Conservation (phyloP, 2,329 filamentous ascomycete genomes). For the Epichloe gansuensis region DNA sequence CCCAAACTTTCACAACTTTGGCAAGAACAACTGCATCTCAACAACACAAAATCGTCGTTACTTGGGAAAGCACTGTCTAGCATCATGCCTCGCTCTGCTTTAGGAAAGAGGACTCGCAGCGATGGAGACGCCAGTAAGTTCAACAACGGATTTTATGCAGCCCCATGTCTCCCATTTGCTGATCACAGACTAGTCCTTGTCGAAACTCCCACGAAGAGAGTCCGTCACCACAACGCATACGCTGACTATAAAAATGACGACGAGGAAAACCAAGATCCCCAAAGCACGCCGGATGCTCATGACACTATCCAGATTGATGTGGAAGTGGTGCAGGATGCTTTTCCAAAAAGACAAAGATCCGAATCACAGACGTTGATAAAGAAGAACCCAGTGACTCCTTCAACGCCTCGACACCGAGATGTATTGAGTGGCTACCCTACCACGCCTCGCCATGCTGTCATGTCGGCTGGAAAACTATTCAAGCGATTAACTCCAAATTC, state of each 20-base stretch:
- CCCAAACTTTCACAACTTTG: background rate
- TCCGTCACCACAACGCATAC: conserved; percentile 29
- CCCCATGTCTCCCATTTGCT: background rate
- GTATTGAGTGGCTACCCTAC: conserved; percentile 56
- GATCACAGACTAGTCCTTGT: conserved; percentile 11
- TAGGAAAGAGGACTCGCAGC: conserved; percentile 24
- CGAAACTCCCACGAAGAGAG: conserved; percentile 31
- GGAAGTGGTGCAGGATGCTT: conserved; percentile 24
- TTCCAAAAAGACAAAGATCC: conserved; percentile 15
- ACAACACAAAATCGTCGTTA: conserved; percentile 1
- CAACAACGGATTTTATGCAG: background rate
- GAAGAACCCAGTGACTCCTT: conserved; percentile 50
- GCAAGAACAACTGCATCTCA: conserved; percentile 2
- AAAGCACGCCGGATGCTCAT: conserved; percentile 9
- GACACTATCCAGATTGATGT: conserved; percentile 31
- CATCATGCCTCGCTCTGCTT: conserved; percentile 17
- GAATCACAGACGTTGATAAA: conserved; percentile 20
- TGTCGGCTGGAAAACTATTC: conserved; percentile 59
- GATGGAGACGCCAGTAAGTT: conserved; percentile 19
- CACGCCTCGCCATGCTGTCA: conserved; percentile 75
- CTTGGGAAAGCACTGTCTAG: conserved; percentile 9
- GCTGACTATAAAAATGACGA: conserved; percentile 35
- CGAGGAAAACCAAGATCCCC: conserved; percentile 52
- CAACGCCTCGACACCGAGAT: conserved; percentile 69
- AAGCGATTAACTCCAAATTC: conserved; percentile 71